Evolutionary conservation across 2,329 filamentous ascomycete genomes (phyloP), one percentile per base, ranked within the genome.

Genomic region (Paecilomyces sp.): DNA sequence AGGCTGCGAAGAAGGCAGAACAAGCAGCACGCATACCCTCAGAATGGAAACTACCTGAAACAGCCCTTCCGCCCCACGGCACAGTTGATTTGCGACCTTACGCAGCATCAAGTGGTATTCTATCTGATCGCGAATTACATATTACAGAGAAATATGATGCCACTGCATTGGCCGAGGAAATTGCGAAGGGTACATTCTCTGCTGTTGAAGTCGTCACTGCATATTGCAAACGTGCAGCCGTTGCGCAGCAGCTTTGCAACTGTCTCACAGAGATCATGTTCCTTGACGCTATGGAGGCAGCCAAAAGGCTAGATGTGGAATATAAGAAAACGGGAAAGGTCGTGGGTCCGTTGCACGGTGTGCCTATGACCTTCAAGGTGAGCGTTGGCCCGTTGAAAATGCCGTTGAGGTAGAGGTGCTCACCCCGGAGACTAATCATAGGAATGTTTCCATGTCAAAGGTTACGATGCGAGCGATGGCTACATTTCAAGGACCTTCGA

Each of bases 71-170:
- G 3, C 31, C 56, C 30, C 77, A 30, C 71, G 69, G 12, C 2
- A 58, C 53, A 5, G 34, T 58, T 12, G 34, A 54, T 31, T 1
- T 56, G 51, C 9, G 61, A 78, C 12, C 47, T 3, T 41, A 53
- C 50, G 50, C 57, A 18, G 57, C 50, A 4, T 54, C 75, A 75
- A 78, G 75, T 52, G 79, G 79, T 7, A 68, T 83, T 13, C 65
- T 82, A 12, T 72, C 75, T 0, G 30, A 68, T 0, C 63, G 70
- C 28, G 80, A 82, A 63, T 62, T 81, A 5, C 67, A 69, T 4
- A 81, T 82, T 41, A 82, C 80, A 0, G 77, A 80, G 28, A 67
- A 70, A n/a, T 76, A 77, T 51, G 78, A 81, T 61, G 78, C 75
- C 0, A 67, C 71, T 5, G 71, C 64, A 1, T 72, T 82, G 2